These are phyloP conservation scores for Starmera stellimalicola DNA, from an alignment of 1,139 yeast genomes.

Conservation along the genomic window DNA sequence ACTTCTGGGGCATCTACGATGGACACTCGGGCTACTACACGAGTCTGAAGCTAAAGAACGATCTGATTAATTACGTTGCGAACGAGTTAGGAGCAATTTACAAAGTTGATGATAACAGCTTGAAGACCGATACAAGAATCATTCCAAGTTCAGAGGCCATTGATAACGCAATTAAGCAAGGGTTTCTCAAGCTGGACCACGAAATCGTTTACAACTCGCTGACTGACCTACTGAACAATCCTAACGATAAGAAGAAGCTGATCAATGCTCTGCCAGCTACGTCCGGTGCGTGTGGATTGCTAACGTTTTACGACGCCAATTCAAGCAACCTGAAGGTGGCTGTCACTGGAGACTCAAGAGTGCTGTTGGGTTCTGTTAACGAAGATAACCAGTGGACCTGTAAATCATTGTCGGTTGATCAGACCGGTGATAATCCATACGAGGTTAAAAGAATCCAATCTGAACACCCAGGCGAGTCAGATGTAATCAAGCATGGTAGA, in stretches of 20 bases:
- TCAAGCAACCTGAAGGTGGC: conserved; percentile 75
- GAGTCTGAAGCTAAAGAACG: conserved; percentile 71
- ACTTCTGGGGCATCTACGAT: conserved; percentile 92
- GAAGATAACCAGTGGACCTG: conserved; percentile 76
- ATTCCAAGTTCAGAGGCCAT: conserved; percentile 37
- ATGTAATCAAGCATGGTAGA: conserved; percentile 78
- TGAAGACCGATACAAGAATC: conserved; percentile 27
- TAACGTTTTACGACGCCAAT: conserved; percentile 77
- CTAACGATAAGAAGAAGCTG: conserved; percentile 40
- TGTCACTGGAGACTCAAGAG: conserved; percentile 94
- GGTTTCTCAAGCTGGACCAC: conserved; percentile 76
- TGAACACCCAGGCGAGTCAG: conserved; percentile 90
- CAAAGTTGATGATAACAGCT: conserved; percentile 36
- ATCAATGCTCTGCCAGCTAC: conserved; percentile 79
- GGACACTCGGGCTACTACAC: conserved; percentile 99
- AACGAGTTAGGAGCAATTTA: conserved; percentile 64
- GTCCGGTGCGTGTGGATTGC: conserved; percentile 88
- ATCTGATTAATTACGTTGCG: conserved; percentile 67
- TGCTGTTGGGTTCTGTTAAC: conserved; percentile 68
- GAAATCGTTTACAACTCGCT: conserved; percentile 77
- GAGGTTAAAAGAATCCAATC: conserved; percentile 77
- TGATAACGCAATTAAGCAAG: conserved; percentile 73
- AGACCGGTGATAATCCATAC: conserved; percentile 84
- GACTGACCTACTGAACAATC: conserved; percentile 54
- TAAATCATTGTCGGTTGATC: conserved; percentile 78